phyloP scores from a whole-genome alignment of 208 protist species.

The Leishmania gerbilli region DNA sequence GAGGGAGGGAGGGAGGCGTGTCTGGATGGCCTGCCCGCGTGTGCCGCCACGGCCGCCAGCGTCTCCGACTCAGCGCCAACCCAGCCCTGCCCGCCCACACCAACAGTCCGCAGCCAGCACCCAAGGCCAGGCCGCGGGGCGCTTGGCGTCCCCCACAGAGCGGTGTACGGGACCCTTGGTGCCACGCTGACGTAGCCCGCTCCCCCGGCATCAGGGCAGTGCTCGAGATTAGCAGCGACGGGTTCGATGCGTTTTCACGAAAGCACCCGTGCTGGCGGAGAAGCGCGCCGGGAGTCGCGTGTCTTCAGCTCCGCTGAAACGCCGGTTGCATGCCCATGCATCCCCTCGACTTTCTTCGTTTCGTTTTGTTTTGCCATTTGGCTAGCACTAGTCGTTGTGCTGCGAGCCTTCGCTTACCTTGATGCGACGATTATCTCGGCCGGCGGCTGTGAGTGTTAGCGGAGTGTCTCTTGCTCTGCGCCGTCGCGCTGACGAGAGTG shows the following conservation, averaged over 20 bases:
- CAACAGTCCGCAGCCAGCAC: neutral
- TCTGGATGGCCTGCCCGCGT: no score
- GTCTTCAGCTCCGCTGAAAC: neutral
- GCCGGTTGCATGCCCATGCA: neutral
- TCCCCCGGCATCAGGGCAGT: neutral
- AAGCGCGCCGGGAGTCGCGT: neutral
- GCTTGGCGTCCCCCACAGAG: neutral
- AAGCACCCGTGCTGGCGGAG: neutral
- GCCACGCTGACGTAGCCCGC: neutral
- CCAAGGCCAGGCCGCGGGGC: neutral
- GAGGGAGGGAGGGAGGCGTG: no score
- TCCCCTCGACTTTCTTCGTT: neutral
- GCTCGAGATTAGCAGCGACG: neutral
- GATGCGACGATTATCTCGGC: neutral
- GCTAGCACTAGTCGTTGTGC: neutral
- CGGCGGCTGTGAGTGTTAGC: rapidly evolving
- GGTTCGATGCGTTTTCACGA: neutral
- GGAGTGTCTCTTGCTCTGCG: neutral
- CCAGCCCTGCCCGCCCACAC: no score
- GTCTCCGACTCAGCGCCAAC: neutral
- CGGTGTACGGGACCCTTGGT: neutral
- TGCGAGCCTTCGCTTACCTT: neutral
- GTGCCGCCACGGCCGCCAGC: neutral
- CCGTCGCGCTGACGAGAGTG: neutral
- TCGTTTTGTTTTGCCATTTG: neutral